Evolutionary conservation across 1,284 basidiomycete species (phyloP).

Genomic region (Macrocystidia cucumis): DNA sequence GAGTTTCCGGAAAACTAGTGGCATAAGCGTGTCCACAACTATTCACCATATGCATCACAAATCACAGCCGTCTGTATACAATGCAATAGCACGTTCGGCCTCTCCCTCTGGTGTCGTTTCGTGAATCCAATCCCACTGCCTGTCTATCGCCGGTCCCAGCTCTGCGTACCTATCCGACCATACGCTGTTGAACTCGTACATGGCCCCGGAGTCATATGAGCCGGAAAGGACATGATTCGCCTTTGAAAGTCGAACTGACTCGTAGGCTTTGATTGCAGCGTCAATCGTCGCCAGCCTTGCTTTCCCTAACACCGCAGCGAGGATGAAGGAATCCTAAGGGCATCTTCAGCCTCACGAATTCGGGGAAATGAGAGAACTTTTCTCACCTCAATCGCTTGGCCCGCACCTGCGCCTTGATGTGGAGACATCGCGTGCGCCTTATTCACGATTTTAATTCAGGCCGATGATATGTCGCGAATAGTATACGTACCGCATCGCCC

Average conservation of each 20-base stretch:
- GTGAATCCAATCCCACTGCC: slow-evolving; percentile 27
- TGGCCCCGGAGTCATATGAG: slow-evolving; percentile 26
- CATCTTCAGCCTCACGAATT: too few relatives aligned
- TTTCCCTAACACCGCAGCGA: slow-evolving; percentile 18
- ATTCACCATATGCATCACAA: too few relatives aligned
- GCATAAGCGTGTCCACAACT: too few relatives aligned
- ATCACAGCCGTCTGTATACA: too few relatives aligned
- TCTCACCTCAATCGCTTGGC: slow-evolving; percentile 53
- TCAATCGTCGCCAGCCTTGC: slow-evolving; percentile 14
- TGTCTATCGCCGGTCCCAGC: slow-evolving; percentile 25
- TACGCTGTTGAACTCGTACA: slow-evolving; percentile 30
- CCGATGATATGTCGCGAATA: neutral
- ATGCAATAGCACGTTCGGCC: slow-evolving; percentile 10
- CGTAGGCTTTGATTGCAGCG: slow-evolving; percentile 23
- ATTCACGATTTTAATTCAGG: neutral
- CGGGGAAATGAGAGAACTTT: too few relatives aligned
- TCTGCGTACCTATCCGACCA: slow-evolving; percentile 23
- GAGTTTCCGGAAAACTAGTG: too few relatives aligned
- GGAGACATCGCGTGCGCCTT: slow-evolving; percentile 50
- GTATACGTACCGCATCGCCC: slow-evolving; percentile 35
- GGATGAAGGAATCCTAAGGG: slow-evolving; percentile 23
- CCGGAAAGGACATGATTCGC: slow-evolving; percentile 25
- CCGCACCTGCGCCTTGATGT: slow-evolving; percentile 47
- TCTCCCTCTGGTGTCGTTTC: slow-evolving; percentile 18
- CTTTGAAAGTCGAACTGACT: slow-evolving; percentile 25